Base-by-base conservation (phyloP, 371 early-diverging fungal species). In the Dinochytrium kinnereticum region DNA sequence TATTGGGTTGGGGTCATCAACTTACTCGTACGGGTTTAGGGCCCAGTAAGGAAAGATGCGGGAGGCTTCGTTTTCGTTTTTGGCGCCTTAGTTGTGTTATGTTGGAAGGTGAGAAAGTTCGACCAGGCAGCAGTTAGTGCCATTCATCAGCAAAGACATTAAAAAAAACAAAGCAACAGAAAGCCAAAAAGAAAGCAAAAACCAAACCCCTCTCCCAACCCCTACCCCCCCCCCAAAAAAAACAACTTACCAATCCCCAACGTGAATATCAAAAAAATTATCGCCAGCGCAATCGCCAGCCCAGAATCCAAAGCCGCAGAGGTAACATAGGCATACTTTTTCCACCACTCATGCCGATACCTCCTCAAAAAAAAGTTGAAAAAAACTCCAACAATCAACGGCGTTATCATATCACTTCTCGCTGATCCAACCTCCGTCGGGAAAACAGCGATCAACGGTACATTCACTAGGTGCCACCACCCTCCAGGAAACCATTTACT, bases 401-500 rank as follows among this genome's bases (percentile, higher is more conserved):
- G 69, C 44, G 71, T 59, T 24, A 79, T 51, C 36, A 78, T 53
- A 38, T 37, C 24, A 30, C 31, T 34, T 21, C 28, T 21, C 26
- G 70, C 36, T 28, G 38, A 36, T 19, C 34, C 69, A 51, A 30
- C 70, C 57, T 70, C 38, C 15, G 44, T 39, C 7, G 67, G 71
- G 65, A 72, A 33, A 37, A 51, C 33, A 49, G 64, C 51, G 37
- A 72, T 7, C 81, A 78, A 24, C 26, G 78, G 78, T 28, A 78
- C 26, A 71, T 78, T 78, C 26, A 78, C 59, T 51, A 78, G 67
- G 36, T 72, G 38, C 80, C 80, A 80, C 71, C 70, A 70, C 34
- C n/a, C 33, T 1, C 37, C 36, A 1, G 85, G 83, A 70, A 79
- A 83, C 44, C 74, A 67, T 68, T 80, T 81, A 81, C 85, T 82